These are phyloP conservation scores for Gnomoniopsis sp. DNA, from an alignment of 2,329 filamentous ascomycete genomes.

Conservation along the genomic window DNA sequence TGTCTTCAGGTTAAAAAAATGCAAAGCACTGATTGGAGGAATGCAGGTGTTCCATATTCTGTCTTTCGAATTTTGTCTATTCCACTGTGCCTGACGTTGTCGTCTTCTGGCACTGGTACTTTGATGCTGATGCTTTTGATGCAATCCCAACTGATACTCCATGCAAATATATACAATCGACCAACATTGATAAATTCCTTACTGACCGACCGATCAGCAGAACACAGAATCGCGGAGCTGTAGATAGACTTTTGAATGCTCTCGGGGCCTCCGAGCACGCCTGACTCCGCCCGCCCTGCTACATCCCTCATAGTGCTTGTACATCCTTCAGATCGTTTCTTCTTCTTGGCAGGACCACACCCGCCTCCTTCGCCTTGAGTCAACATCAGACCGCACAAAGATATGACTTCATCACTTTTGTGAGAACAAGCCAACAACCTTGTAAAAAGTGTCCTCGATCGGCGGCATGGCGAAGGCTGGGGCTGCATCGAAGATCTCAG, in stretches of 20 bases:
- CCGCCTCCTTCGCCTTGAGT: neutral
- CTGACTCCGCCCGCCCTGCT: neutral
- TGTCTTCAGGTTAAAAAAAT: neutral
- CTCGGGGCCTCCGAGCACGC: neutral
- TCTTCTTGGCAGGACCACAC: neutral
- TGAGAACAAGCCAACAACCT: slow-evolving; percentile 63
- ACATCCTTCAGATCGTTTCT: neutral
- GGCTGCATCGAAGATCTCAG: slow-evolving; percentile 67
- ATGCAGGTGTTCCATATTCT: neutral
- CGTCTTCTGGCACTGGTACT: neutral
- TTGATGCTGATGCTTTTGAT: neutral
- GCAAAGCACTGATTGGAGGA: neutral
- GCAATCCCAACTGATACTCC: neutral
- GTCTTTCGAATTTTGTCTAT: neutral
- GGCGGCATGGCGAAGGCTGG: slow-evolving; percentile 68
- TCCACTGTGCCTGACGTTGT: neutral
- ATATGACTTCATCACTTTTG: slow-evolving; percentile 3
- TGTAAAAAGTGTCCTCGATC: slow-evolving; percentile 73
- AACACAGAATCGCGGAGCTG: neutral
- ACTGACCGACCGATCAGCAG: neutral
- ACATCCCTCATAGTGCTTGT: neutral
- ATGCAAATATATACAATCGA: neutral
- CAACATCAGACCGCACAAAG: neutral
- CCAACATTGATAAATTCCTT: neutral
- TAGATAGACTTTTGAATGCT: neutral